Conservation (phyloP, 2,329 filamentous ascomycete genomes). For the Colletotrichum incanum region DNA sequence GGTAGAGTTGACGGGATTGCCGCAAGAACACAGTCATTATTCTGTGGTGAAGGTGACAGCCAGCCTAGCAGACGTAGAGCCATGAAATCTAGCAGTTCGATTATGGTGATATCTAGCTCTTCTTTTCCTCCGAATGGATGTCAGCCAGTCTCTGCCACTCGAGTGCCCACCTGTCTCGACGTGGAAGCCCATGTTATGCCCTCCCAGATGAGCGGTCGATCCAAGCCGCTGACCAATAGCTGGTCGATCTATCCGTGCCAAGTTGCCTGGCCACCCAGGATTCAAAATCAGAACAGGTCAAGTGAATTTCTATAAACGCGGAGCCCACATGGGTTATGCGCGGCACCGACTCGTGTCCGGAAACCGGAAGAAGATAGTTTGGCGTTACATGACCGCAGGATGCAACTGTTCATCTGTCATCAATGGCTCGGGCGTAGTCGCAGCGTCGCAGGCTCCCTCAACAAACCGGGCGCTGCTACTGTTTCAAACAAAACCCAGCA, state of each 20-base stretch:
- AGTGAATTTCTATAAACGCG: not conserved
- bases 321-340: not conserved
- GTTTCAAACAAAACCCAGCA: slow-evolving; percentile 25
- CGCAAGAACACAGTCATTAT: too few species aligned
- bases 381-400: not conserved
- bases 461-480: slow-evolving; percentile 12
- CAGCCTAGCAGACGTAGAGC: not conserved
- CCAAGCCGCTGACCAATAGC: not conserved
- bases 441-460: slow-evolving; percentile 4
- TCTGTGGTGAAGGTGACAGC: not conserved
- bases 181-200: not conserved
- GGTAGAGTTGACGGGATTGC: too few species aligned
- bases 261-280: not conserved
- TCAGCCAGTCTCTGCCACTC: not conserved
- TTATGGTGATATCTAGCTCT: not conserved
- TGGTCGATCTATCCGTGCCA: too few species aligned
- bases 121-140: not conserved
- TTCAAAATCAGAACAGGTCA: not conserved
- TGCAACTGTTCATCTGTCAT: slow-evolving; percentile 11
- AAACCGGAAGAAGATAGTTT: not conserved
- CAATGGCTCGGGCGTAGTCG: not conserved
- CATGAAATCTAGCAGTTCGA: not conserved
- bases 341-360: not conserved
- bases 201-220: not conserved
- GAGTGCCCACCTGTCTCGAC: too few species aligned